Evolutionary conservation across 164 flowering plant species (phyloP).

Genomic region (Stephania cephalantha): DNA sequence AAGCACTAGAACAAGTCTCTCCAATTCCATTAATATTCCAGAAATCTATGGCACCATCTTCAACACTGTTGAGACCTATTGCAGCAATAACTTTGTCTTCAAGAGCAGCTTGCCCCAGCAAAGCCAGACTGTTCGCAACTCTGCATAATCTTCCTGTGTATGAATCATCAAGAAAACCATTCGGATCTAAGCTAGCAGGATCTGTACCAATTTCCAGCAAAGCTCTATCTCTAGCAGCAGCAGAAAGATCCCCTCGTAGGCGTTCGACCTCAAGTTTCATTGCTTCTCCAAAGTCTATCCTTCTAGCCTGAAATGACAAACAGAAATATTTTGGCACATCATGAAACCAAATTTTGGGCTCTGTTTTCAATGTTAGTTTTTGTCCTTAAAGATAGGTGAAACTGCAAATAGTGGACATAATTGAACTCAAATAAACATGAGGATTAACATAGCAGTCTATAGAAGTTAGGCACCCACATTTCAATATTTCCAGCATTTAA

Average conservation of each 20-base stretch:
- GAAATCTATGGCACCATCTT: slow-evolving; percentile 59
- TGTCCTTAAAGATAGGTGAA: neutral
- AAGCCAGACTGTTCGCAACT: slow-evolving; percentile 63
- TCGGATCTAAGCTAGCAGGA: slow-evolving; percentile 91
- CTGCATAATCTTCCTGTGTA: slow-evolving; percentile 63
- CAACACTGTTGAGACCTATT: slow-evolving; percentile 60
- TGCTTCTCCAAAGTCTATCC: slow-evolving; percentile 58
- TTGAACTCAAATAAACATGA: neutral
- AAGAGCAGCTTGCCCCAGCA: slow-evolving; percentile 65
- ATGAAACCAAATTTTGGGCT: neutral
- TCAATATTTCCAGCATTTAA: neutral
- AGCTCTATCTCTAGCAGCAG: slow-evolving; percentile 95
- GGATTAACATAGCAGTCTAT: neutral
- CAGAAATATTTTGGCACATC: neutral
- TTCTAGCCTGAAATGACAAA: slow-evolving; percentile 44
- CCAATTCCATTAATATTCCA: slow-evolving; percentile 77
- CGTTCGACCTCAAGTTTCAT: slow-evolving; percentile 97
- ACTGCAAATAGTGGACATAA: neutral
- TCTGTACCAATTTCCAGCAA: slow-evolving; percentile 79
- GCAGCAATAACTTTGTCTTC: slow-evolving; percentile 77
- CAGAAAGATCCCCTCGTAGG: slow-evolving; percentile 68
- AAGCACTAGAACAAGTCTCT: slow-evolving; percentile 61
- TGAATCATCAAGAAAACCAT: slow-evolving; percentile 53
- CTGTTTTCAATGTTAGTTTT: neutral
- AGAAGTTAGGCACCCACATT: neutral